A percentile compares a stretch with the other conserved stretches of the same genome.
Evolutionary conservation across 805 yeast genomes (phyloP).

Genomic region (Tetrapisispora iriomotensis): DNA sequence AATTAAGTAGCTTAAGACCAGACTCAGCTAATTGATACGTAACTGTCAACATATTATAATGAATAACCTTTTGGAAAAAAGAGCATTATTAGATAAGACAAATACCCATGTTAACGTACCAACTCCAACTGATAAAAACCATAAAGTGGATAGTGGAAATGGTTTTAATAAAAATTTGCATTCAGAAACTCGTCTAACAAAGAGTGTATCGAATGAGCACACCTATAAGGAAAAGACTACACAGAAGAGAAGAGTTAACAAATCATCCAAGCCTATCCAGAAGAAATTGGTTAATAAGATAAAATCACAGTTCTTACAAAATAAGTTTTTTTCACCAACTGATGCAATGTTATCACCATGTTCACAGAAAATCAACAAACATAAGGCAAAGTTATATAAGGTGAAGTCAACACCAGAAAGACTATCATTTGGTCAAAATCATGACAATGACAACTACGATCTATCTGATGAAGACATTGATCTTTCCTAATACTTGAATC

Average conservation of each 20-base stretch:
- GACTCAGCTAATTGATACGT: too few relatives aligned
- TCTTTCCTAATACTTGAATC: neutral
- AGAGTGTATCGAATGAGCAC: neutral
- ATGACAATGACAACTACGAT: neutral
- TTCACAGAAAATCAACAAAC: constrained; percentile 43
- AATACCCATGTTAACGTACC: neutral
- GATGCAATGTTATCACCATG: constrained; percentile 51
- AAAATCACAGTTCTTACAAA: constrained; percentile 5
- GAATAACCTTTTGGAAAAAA: neutral
- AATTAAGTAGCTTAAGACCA: too few relatives aligned
- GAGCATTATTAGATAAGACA: constrained; percentile 1
- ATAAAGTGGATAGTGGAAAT: neutral
- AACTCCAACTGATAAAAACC: neutral
- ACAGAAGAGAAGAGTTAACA: neutral
- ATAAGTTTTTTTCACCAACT: constrained; percentile 43
- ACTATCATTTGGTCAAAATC: constrained; percentile 5
- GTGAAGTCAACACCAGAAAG: constrained; percentile 15
- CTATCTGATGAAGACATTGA: neutral
- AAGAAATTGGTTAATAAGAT: neutral
- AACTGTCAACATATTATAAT: neutral
- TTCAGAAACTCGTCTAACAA: neutral
- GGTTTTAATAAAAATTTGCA: neutral
- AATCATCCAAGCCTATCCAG: neutral
- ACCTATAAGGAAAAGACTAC: neutral
- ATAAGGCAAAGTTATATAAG: constrained; percentile 27